Conservation (phyloP, 2,329 filamentous ascomycete genomes). For the Meredithiella fracta region DNA sequence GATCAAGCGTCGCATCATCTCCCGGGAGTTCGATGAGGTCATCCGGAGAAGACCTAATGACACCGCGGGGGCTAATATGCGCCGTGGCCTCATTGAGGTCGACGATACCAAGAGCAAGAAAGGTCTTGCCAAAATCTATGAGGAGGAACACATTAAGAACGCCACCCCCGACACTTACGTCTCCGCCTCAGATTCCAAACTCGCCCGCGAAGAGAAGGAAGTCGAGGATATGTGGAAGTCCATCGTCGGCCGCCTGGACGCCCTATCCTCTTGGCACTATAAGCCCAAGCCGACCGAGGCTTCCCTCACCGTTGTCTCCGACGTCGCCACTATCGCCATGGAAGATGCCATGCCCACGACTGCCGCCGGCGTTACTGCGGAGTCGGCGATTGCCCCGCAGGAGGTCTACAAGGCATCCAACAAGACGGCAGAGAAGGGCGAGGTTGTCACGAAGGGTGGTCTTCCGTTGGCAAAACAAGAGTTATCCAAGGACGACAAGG, state of each 20-base stretch:
- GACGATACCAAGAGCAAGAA: conserved; percentile 79
- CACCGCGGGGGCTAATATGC: conserved; percentile 41
- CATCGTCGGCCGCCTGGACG: conserved; percentile 64
- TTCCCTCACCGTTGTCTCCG: conserved; percentile 71
- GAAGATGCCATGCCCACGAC: conserved; percentile 86
- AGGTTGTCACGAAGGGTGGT: conserved; percentile 63
- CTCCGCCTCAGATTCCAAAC: conserved; percentile 66
- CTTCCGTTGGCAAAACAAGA: conserved; percentile 67
- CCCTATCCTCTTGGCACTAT: conserved; percentile 87
- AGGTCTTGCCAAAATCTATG: conserved; percentile 81
- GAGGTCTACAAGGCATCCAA: conserved; percentile 80
- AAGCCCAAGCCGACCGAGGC: conserved; percentile 72
- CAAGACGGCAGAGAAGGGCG: conserved; percentile 39
- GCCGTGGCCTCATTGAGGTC: conserved; percentile 61
- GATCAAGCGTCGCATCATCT: conserved; percentile 82
- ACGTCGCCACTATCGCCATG: conserved; percentile 84
- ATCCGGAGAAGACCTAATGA: conserved; percentile 59
- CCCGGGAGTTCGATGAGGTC: conserved; percentile 84
- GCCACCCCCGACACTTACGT: conserved; percentile 65
- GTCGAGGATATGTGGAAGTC: conserved; percentile 72
- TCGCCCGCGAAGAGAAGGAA: conserved; percentile 66
- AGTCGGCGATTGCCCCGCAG: conserved; percentile 75
- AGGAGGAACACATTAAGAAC: conserved; percentile 71
- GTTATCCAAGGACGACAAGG: conserved; percentile 74
- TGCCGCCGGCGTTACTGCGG: conserved; percentile 51